phyloP scores from a whole-genome alignment of 139 green algal species.

The Picochlorum sp. region DNA sequence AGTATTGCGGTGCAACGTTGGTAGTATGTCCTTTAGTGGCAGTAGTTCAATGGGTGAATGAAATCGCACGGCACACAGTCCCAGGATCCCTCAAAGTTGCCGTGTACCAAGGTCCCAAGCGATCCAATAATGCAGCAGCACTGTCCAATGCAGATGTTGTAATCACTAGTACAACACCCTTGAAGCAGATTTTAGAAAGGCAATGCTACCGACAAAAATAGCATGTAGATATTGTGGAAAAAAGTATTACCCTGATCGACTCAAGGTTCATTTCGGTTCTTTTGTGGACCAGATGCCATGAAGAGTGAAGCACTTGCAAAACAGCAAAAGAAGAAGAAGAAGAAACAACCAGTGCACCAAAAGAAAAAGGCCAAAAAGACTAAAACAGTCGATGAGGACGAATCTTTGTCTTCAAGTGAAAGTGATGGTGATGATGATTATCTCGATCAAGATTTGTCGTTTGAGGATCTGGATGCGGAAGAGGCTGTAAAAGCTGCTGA shows the following conservation, averaged over 20 bases:
- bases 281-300: constrained; percentile 81
- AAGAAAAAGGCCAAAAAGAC: neutral
- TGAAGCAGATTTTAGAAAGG: constrained; percentile 70
- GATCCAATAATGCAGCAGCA: constrained; percentile 30
- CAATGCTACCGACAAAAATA: constrained; percentile 53
- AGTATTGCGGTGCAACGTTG: constrained; percentile 65
- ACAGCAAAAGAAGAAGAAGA: constrained; percentile 65
- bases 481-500: constrained; percentile 19
- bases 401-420: constrained; percentile 6
- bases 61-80: constrained; percentile 76
- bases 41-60: constrained; percentile 83
- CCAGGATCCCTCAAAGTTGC: constrained; percentile 52
- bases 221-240: constrained; percentile 75
- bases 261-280: constrained; percentile 76
- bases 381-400: constrained; percentile 22
- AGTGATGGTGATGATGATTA: constrained; percentile 17
- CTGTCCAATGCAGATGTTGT: constrained; percentile 71
- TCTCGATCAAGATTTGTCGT: constrained; percentile 1
- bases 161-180: constrained; percentile 85
- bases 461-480: constrained; percentile 26
- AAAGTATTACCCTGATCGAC: constrained; percentile 65
- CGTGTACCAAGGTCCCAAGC: constrained; percentile 75
- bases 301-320: constrained; percentile 73
- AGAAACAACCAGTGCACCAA: constrained; percentile 8
- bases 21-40: constrained; percentile 89